Evolutionary conservation across 2,329 filamentous ascomycete genomes (phyloP), one percentile per base, ranked within the genome.

Genomic region (Apiospora kogelbergensis): DNA sequence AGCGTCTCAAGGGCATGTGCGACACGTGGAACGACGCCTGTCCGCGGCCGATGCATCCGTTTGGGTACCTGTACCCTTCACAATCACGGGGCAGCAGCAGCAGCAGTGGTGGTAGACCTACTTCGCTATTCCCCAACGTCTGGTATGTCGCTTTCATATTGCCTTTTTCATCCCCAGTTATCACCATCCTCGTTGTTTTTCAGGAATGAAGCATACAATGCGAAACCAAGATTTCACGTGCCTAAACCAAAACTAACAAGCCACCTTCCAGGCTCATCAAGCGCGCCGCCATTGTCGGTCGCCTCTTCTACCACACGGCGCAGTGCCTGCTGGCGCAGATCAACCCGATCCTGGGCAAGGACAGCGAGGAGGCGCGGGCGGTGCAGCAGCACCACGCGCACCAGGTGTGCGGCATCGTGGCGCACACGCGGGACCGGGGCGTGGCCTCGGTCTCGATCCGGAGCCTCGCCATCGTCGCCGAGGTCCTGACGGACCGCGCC

Each of bases 301-400:
- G 93, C 63, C 84, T 98, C 10, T 94, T 97, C 78, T 98, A 97
- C 77, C 95, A 98, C 77, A 96, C 93, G 0, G 90, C 93, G 26
- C 91, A 95, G 81, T 91, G 93, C 72, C 82, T 98, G 42, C 86
- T 98, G 6, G 89, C 92, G 3, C 93, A 95, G 73, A 90, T 90
- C 26, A 91, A 97, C 77, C 95, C 95, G 0, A 79, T 91, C 66
- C 85, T 90, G 45, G 83, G 87, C 13, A 82, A 86, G 9, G 85
- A 88, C 45, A 83, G 84, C 22, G 83, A 88, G 4, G 91, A 94
- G 70, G 93, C 95, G 88, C 88, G 87, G 63, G 84, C 86, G 5
- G 86, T 92, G 76, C 90, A 92, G 74, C 84, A 91, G 65, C 88
- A 89, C 71, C 93, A 98, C 76, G 91, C 94, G 0, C 91, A 92